Base-by-base conservation (phyloP, 495 filamentous ascomycete genomes). In the Terfezia claveryi region DNA sequence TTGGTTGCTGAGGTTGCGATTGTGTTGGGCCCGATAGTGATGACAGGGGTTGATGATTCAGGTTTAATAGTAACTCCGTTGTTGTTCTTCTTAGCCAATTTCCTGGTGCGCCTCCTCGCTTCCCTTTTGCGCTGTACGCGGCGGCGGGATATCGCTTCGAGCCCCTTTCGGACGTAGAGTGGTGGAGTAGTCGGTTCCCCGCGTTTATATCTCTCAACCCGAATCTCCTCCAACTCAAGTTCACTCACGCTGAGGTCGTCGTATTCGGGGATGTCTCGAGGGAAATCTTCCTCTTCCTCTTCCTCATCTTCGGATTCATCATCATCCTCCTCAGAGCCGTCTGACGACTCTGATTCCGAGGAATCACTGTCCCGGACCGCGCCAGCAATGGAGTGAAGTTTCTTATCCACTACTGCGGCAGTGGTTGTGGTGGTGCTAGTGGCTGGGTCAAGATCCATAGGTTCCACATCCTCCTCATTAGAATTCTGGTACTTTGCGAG, bases 401-500 rank as follows among this genome's bases (percentile, higher is more conserved):
- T 32, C 27, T 32, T 32, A 32, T 32, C 27, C 27, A 46, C 41
- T 46, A 20, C 17, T 46, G 41, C 41, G 8, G 4, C 41, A 46
- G 41, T 46, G 17, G 4, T 20, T 14, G 50, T 12, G 7, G 27
- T 23, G 14, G 27, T 23, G 4, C 2, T 23, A 20, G 50, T 11
- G 16, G 38, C 37, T 10, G 52, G 41, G 8, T 62, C 59, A 5
- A 65, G 51, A n/a, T 59, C 52, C 38, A 60, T 53, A 7, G 53
- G 49, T 44, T 59, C 58, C 11, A 59, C 46, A 53, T 71, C 69
- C 50, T 62, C 60, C 51, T 70, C 66, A 4, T 68, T 57, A 54
- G 73, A 69, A 7, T 67, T 53, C 68, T 61, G 51, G 67, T 63
- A 56, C 73, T 67, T 36, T 58, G 69, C 37, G 74, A 71, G 54